Evolutionary conservation across 2,329 filamentous ascomycete genomes (phyloP).

Genomic region (Paramyrothecium sp.): DNA sequence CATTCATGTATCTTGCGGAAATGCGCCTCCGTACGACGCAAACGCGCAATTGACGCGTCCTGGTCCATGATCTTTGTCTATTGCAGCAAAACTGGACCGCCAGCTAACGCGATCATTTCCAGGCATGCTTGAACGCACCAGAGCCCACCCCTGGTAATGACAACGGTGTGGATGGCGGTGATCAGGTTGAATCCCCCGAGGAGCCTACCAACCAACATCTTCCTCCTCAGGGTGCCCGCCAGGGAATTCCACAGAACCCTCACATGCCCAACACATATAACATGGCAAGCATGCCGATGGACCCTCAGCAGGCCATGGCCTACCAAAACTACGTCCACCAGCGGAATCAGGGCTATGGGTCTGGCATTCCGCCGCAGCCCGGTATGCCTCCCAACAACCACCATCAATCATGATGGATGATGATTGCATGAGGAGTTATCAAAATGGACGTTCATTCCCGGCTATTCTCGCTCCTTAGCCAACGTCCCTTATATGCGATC

Average conservation of each 20-base stretch:
- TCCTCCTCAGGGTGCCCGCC: constrained; percentile 57
- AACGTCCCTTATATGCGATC: constrained; percentile 19
- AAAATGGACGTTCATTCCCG: constrained; percentile 53
- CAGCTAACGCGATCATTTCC: constrained; percentile 29
- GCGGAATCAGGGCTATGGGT: constrained; percentile 66
- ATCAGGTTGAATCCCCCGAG: constrained; percentile 86
- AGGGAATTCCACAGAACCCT: constrained; percentile 63
- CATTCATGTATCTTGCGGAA: neutral
- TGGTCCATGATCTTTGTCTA: constrained; percentile 1
- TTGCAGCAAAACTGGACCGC: neutral
- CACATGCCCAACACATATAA: constrained; percentile 62
- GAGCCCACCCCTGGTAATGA: constrained; percentile 81
- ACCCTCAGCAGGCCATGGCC: constrained; percentile 75
- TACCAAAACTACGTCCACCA: constrained; percentile 84
- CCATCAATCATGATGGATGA: constrained; percentile 64
- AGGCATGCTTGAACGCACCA: constrained; percentile 96
- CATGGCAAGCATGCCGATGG: constrained; percentile 64
- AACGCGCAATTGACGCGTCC: neutral
- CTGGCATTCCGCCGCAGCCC: constrained; percentile 74
- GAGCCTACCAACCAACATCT: constrained; percentile 78
- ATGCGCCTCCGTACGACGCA: neutral
- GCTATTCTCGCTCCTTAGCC: constrained; percentile 53
- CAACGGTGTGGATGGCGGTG: constrained; percentile 74
- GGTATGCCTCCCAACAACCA: constrained; percentile 82
- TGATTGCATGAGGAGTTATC: constrained; percentile 10